Evolutionary conservation across 2,329 filamentous ascomycete genomes (phyloP), one percentile per base, ranked within the genome.

Genomic region (Magnaporthales sp.): DNA sequence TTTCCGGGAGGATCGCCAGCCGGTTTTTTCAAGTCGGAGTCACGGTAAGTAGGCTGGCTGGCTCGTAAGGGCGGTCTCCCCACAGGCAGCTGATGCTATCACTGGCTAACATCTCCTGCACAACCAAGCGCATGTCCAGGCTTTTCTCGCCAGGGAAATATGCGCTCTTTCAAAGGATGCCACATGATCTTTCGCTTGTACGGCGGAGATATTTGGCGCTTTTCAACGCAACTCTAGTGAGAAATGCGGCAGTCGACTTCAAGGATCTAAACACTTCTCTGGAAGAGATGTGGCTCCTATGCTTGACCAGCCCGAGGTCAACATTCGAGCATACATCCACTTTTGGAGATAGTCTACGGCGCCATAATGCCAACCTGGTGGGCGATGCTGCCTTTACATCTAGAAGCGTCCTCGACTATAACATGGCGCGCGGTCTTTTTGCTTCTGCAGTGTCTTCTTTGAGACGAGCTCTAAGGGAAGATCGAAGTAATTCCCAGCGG

Each of bases 261-360:
- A 76, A 78, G 72, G 78, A 83, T 54, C 71, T 82, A 2, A 79
- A 77, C 1, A 76, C 79, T n/a, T 80, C 78, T 9, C 71, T 83
- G 10, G 74, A 82, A 4, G 80, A 83, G 56, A 73, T 86, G n/a
- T 87, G 86, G 81, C 70, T 84, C 58, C 71, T 82, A 24, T 79
- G 81, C 8, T 75, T 88, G 62, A 78, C 81, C 58, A 85, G 84
- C 70, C 84, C 86, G 4, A 75, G 70, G 3, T 71, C 75, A 56
- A 79, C 77, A 26, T 68, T 85, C 15, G 76, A 73, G 5, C 84
- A 83, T 69, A 84, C 86, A 70, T 79, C 80, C 67, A 76, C 78
- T 26, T 77, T 88, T 5, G 84, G 80, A 4, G 77, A 80, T 66
- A 75, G 80, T 30, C 73, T 87, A 63, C 76, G 78, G 67, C 74